Conservation (phyloP, 202 grass and related monocot genomes). For the Carex arenaria region DNA sequence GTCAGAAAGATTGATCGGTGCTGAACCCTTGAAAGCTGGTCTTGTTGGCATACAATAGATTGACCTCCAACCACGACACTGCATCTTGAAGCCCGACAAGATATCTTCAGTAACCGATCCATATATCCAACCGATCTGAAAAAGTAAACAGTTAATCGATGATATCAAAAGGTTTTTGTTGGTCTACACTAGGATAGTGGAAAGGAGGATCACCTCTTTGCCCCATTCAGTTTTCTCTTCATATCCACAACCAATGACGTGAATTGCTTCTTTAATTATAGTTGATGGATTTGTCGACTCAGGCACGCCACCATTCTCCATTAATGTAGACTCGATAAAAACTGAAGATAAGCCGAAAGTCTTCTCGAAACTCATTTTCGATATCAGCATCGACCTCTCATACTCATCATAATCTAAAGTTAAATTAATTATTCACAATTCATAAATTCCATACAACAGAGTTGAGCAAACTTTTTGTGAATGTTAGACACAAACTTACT, state of each 20-base stretch:
- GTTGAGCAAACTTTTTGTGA: background rate
- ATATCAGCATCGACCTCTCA: constrained; percentile 93
- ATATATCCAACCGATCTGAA: constrained; percentile 83
- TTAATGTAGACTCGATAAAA: constrained; percentile 97
- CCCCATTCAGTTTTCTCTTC: constrained; percentile 99
- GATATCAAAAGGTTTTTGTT: background rate
- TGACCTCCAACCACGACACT: constrained; percentile 96
- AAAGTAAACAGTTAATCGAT: background rate
- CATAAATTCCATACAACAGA: background rate
- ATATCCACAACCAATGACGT: constrained; percentile 93
- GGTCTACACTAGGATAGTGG: background rate
- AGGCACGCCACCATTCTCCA: constrained; percentile 91
- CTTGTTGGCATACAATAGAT: constrained; percentile 97
- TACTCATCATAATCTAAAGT: constrained; percentile 89
- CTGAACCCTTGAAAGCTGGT: constrained; percentile 94
- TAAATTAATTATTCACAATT: constrained; percentile 7
- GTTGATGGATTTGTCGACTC: constrained; percentile 74
- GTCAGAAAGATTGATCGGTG: constrained; percentile 97
- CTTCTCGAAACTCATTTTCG: constrained; percentile 96
- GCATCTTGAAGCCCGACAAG: constrained; percentile 94
- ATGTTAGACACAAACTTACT: constrained; percentile 46
- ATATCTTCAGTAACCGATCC: constrained; percentile 98
- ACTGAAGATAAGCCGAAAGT: constrained; percentile 87
- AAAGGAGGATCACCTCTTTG: constrained; percentile 61
- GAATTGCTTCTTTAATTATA: constrained; percentile 97